Base-by-base conservation (phyloP, 495 filamentous ascomycete genomes). In the Penicillium subrubescens region DNA sequence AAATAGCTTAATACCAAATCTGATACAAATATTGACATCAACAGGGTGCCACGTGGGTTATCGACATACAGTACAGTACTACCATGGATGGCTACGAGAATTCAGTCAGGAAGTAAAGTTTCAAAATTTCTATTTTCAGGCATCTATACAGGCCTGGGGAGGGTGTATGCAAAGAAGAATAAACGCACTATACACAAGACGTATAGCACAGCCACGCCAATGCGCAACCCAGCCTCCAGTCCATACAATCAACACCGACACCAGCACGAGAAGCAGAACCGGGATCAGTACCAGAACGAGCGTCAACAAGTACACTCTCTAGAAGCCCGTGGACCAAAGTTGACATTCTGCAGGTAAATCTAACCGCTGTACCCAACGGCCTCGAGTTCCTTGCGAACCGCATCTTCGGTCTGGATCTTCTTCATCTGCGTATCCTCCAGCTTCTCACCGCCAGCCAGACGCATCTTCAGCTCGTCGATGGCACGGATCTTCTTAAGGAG, bases 391-490 rank as follows among this genome's bases (percentile, higher is more conserved):
- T 88, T 90, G 60, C 92, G 83, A 35, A 99, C 92, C 8, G 82
- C 73, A 35, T 87, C 82, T 81, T 97, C 96, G 5, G 94, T 99
- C 23, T 86, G 84, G 65, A 99, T 99, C 85, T 99, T 99, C 86
- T 95, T 96, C 83, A 98, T 87, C 82, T 99, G 95, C 53, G 95
- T 99, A 74, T 97, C 93, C 78, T 99, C 95, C 61, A 99, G 75
- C 81, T 97, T 97, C 84, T 99, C 95, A 12, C 95, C 96, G 39
- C 88, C 87, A 4, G 94, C 95, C 64, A 92, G 87, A 57, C 95
- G 86, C 93, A 97, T 95, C 83, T 98, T 97, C 60, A 99, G 81
- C 73, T 99, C 95, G 67, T 98, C 95, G 70, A 99, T 99, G 14
- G 95, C 95, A 6, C 95, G 87, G 61, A 99, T 88, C 84, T 99